Base-by-base conservation (phyloP, 108 stramenopile genomes). In the Aureococcus anophagefferens region DNA sequence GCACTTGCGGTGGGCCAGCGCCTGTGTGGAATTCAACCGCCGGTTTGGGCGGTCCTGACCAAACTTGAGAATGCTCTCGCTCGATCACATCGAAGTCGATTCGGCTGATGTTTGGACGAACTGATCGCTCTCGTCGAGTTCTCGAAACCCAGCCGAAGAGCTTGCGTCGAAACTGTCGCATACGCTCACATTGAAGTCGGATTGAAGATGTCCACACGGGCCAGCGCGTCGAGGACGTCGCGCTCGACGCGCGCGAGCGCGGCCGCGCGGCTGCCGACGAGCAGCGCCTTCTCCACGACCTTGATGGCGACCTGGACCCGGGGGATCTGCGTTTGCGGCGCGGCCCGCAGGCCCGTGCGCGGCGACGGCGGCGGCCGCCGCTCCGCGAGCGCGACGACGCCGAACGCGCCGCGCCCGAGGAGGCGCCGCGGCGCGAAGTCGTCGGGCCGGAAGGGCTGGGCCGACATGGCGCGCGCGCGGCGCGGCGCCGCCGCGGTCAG, bases 321-420 rank as follows among this genome's bases (percentile, higher is more conserved):
- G n/a, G n/a, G n/a, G n/a, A n/a, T n/a, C n/a, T n/a, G n/a, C n/a
- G n/a, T n/a, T n/a, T n/a, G n/a, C n/a, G n/a, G n/a, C n/a, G n/a
- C n/a, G 13, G 5, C 40, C 9, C 40, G 40, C 5, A 13, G 9
- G 40, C 33, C 76, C n/a, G n/a, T n/a, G 40, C 28, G 71, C 72
- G 7, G 28, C 34, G 30, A 75, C 74, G 45, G 82, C 77, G 34
- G 80, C 81, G 14, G 62, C 21, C 13, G 28, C 46, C 59, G 31
- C 46, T 5, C 82, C 30, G 81, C 84, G 30, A 84, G 64, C 30
- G 80, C 79, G 17, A 86, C 85, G 68, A 84, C 72, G 9, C 82
- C 84, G 70, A 83, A 85, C 74, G 77, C 76, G 7, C 83, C 83
- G 64, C 74, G 80, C 15, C 80, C 81, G 44, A 83, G 45, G 25